Conservation (phyloP, 1,139 yeast species). For the Suhomyces bokatorum region DNA sequence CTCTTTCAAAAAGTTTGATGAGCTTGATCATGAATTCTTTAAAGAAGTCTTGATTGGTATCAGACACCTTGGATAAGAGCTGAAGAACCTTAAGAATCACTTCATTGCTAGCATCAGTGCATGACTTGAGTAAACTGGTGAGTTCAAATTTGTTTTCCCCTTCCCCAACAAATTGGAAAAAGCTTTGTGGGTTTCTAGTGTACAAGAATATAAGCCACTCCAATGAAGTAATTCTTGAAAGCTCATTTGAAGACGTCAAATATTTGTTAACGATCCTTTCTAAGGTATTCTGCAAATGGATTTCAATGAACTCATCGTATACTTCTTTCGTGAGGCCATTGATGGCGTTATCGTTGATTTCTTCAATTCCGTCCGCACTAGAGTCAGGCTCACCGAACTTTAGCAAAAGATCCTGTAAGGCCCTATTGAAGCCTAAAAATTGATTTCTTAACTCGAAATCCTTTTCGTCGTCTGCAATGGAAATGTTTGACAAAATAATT, state of each 20-base stretch:
- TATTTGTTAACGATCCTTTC: constrained; percentile 40
- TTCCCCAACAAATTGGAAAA: constrained; percentile 46
- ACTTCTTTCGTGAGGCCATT: constrained; percentile 43
- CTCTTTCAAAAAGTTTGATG: constrained; percentile 63
- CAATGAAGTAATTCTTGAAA: constrained; percentile 78
- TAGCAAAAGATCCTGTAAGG: constrained; percentile 36
- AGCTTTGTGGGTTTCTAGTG: constrained; percentile 64
- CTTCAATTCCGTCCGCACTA: constrained; percentile 6
- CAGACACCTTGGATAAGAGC: constrained; percentile 78
- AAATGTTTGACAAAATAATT: constrained; percentile 38
- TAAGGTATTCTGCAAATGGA: constrained; percentile 37
- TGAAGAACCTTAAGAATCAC: constrained; percentile 79
- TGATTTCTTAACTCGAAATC: constrained; percentile 42
- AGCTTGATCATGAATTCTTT: constrained; percentile 73
- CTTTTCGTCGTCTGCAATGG: constrained; percentile 39
- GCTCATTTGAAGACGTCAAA: constrained; percentile 54
- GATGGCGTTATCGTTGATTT: constrained; percentile 17
- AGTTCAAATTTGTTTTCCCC: constrained; percentile 48
- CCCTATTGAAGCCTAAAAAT: constrained; percentile 37
- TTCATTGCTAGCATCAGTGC: constrained; percentile 83
- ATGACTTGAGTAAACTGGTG: constrained; percentile 74
- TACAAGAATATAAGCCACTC: constrained; percentile 92
- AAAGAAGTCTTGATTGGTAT: constrained; percentile 77
- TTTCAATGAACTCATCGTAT: constrained; percentile 43
- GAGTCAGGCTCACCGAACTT: constrained; percentile 26